Evolutionary conservation across 2,329 filamentous ascomycete genomes (phyloP), one percentile per base, ranked within the genome.

Genomic region (Aciculosporium take): DNA sequence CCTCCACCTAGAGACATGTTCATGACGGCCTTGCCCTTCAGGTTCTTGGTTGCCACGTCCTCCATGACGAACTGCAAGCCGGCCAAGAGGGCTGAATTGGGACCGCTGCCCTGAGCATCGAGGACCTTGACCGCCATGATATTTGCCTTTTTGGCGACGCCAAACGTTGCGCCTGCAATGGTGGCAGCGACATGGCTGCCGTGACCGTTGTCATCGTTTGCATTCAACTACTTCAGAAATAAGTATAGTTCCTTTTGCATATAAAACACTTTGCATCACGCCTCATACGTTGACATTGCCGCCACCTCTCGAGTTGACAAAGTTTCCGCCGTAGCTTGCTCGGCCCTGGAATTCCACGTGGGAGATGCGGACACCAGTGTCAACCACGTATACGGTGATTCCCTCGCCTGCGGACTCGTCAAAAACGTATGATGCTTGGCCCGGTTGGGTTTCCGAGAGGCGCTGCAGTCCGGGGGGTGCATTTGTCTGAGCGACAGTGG

Each of bases 111-210:
- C 4, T 53, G 36, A 32, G 52, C 68, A 42, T 67, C 68, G n/a
- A 78, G 64, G 7, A 79, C 74, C 65, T 79, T 80, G 59, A 80
- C 73, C 29, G 67, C 72, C 40, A 70, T 53, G 31, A 78, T 57
- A 41, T 61, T 59, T 42, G 66, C 67, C 41, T 68, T 68, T 61
- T 78, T 78, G 50, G 76, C 72, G 5, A 80, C 74, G 47, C 77
- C 77, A 44, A 73, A 79, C 3, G 71, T 78, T 40, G 60, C 63
- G 27, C 74, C 73, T 18, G 64, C 77, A 33, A 79, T 71, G 13
- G 74, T 81, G 20, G 74, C 77, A 8, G 74, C 68, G 21, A 78
- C 74, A 60, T 81, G 78, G 42, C 66, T 76, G 31, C 77, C 77
- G 57, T 81, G 77, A 10, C 76, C 76, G 51, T 78, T 74, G 48